A percentile compares a stretch with the other conserved stretches of the same genome.
Evolutionary conservation across 139 green algal genomes (phyloP).

Genomic region (Klebsormidium nitens): DNA sequence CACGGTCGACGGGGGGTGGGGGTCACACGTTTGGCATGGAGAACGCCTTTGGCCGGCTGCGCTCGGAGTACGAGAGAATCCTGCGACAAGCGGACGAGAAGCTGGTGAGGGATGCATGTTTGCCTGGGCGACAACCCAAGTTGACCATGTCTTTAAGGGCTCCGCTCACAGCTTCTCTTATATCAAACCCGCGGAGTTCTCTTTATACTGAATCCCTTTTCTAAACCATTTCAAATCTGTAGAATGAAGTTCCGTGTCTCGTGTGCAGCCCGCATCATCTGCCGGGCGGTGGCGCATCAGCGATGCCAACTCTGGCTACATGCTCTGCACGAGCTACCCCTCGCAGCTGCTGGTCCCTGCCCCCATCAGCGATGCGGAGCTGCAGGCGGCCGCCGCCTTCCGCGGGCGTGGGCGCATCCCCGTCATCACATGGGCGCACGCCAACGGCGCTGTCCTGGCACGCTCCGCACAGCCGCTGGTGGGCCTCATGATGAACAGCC

Average conservation of each 20-base stretch:
- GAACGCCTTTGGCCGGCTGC: not conserved
- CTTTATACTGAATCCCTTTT: not conserved
- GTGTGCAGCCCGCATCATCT: not conserved
- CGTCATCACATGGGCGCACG: constrained; percentile 23
- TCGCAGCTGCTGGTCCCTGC: constrained; percentile 15
- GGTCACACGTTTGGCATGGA: not conserved
- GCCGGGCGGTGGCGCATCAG: constrained; percentile 19
- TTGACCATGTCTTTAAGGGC: too few species aligned
- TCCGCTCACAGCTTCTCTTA: too few species aligned
- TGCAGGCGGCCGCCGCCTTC: constrained; percentile 14
- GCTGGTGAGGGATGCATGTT: too few species aligned
- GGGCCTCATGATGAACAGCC: constrained; percentile 15
- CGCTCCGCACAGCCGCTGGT: constrained; percentile 23
- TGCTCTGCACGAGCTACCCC: constrained; percentile 23
- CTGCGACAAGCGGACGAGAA: too few species aligned
- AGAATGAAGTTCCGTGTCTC: not conserved
- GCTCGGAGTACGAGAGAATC: too few species aligned
- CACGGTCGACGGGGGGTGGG: not conserved
- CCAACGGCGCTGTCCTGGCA: constrained; percentile 16
- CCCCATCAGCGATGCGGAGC: constrained; percentile 20
- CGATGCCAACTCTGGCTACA: constrained; percentile 14
- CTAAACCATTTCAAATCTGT: not conserved
- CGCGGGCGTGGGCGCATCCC: constrained; percentile 18
- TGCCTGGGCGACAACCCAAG: too few species aligned
- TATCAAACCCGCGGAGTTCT: not conserved